A percentile compares a stretch with the other conserved stretches of the same genome.
Conservation (phyloP, 148 eudicot species). For the Euryodendron excelsum region DNA sequence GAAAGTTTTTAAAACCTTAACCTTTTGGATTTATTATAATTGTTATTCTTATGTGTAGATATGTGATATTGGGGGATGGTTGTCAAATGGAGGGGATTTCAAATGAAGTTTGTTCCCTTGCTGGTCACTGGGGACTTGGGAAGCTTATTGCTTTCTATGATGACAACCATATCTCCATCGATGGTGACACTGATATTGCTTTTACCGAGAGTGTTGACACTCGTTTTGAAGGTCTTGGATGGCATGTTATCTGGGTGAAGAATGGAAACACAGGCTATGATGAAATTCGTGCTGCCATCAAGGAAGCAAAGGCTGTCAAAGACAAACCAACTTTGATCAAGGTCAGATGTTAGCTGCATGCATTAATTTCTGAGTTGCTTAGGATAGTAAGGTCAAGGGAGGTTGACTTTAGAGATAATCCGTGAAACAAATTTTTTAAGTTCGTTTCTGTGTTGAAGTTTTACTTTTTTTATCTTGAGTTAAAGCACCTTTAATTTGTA, state of each 20-base stretch:
- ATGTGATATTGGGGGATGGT: conserved; percentile 81
- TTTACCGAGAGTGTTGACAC: conserved; percentile 86
- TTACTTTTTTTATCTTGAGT: neutral
- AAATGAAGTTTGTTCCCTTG: conserved; percentile 95
- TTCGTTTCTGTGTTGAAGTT: neutral
- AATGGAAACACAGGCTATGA: conserved; percentile 93
- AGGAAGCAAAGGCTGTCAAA: conserved; percentile 89
- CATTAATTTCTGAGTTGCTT: neutral
- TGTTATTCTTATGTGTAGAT: conserved; percentile 36
- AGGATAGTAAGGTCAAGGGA: neutral
- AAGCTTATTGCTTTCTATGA: conserved; percentile 97
- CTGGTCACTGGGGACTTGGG: conserved; percentile 99
- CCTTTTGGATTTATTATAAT: conserved; percentile 12
- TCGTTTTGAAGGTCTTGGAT: conserved; percentile 94
- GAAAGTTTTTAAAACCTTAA: neutral
- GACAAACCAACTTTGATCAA: conserved; percentile 96
- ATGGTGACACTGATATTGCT: conserved; percentile 95
- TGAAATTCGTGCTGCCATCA: conserved; percentile 97
- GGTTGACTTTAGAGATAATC: neutral
- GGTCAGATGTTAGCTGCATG: conserved; percentile 39
- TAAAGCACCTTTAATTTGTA: neutral
- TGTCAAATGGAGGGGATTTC: conserved; percentile 98
- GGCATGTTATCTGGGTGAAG: conserved; percentile 99
- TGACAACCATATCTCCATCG: conserved; percentile 98
- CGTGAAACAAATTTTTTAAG: neutral